A percentile compares a stretch with the other conserved stretches of the same genome.
phyloP scores from a whole-genome alignment of 257 asterid genomes.

The Haberlea rhodopensis region DNA sequence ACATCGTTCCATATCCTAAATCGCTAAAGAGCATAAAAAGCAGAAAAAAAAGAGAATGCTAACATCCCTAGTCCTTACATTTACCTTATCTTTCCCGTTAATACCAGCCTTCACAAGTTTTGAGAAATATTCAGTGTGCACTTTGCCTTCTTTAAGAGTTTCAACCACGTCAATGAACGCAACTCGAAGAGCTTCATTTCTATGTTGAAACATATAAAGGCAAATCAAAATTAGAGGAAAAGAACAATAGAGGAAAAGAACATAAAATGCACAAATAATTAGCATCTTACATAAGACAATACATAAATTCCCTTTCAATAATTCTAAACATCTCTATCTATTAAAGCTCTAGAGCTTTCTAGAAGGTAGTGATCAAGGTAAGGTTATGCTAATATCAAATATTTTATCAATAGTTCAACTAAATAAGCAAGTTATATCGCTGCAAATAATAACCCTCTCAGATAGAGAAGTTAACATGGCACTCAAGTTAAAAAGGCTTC shows the following conservation, averaged over 20 bases:
- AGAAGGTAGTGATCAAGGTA: neutral
- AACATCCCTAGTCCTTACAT: neutral
- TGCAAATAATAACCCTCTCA: slow-evolving; percentile 8
- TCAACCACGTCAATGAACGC: slow-evolving; percentile 94
- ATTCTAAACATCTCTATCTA: slow-evolving; percentile 3
- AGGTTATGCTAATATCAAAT: neutral
- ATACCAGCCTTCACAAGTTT: slow-evolving; percentile 95
- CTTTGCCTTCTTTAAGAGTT: slow-evolving; percentile 84
- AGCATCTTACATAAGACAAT: slow-evolving; percentile 10
- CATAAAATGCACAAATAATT: slow-evolving; percentile 13
- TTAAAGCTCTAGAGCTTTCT: slow-evolving; percentile 18
- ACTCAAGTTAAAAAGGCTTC: slow-evolving; percentile 22
- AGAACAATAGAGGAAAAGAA: slow-evolving; percentile 6
- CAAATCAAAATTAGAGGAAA: slow-evolving; percentile 11
- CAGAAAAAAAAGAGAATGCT: neutral
- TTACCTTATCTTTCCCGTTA: slow-evolving; percentile 93
- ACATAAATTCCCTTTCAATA: neutral
- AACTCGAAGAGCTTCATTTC: slow-evolving; percentile 98
- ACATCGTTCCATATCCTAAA: neutral
- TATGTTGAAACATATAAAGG: slow-evolving; percentile 26
- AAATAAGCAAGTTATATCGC: slow-evolving; percentile 6
- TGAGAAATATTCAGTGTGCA: slow-evolving; percentile 76
- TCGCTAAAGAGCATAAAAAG: no score
- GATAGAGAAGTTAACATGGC: neutral
- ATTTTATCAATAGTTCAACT: slow-evolving; percentile 6